A percentile compares a stretch with the other conserved stretches of the same genome.
These are phyloP conservation scores for Geotrichum cucujoidarum DNA, from an alignment of 1,139 yeast species.

Conservation along the genomic window DNA sequence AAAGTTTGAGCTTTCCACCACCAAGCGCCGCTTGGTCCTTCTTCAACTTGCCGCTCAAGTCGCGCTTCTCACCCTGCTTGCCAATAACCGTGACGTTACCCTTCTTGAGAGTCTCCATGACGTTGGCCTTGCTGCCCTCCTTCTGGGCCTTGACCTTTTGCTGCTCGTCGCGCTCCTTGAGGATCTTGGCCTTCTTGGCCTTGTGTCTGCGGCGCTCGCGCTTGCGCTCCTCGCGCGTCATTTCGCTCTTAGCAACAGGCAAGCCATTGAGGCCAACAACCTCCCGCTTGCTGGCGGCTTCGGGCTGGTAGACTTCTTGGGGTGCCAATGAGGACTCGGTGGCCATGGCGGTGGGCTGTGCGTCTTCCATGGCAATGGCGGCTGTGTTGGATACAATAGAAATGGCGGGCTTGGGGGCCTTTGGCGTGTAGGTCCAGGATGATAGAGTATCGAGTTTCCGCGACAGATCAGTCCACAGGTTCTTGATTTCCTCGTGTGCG, in stretches of 20 bases:
- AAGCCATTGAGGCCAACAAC: slow-evolving; percentile 75
- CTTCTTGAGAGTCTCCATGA: slow-evolving; percentile 66
- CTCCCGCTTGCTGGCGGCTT: slow-evolving; percentile 49
- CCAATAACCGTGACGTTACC: slow-evolving; percentile 78
- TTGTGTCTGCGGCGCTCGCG: slow-evolving; percentile 81
- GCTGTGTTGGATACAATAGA: slow-evolving; percentile 79
- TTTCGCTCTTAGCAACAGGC: slow-evolving; percentile 76
- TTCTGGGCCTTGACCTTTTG: slow-evolving; percentile 39
- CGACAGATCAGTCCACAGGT: slow-evolving; percentile 56
- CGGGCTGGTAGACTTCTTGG: slow-evolving; percentile 80
- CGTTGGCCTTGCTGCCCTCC: slow-evolving; percentile 56
- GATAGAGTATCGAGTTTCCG: slow-evolving; percentile 81
- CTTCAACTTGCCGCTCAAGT: slow-evolving; percentile 63
- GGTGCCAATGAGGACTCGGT: slow-evolving; percentile 82
- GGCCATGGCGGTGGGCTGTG: slow-evolving; percentile 84
- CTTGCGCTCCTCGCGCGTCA: slow-evolving; percentile 80
- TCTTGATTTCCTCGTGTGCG: slow-evolving; percentile 74
- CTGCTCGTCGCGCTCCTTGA: slow-evolving; percentile 40
- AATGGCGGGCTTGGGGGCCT: slow-evolving; percentile 73
- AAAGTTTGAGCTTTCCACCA: slow-evolving; percentile 33
- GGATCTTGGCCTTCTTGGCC: slow-evolving; percentile 65
- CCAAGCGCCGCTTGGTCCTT: slow-evolving; percentile 35
- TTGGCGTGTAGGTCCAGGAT: slow-evolving; percentile 91
- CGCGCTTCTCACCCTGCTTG: slow-evolving; percentile 70
- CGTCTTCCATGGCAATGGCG: slow-evolving; percentile 88